Conservation (phyloP, 2,329 filamentous ascomycete genomes). For the Diaporthe australafricana region DNA sequence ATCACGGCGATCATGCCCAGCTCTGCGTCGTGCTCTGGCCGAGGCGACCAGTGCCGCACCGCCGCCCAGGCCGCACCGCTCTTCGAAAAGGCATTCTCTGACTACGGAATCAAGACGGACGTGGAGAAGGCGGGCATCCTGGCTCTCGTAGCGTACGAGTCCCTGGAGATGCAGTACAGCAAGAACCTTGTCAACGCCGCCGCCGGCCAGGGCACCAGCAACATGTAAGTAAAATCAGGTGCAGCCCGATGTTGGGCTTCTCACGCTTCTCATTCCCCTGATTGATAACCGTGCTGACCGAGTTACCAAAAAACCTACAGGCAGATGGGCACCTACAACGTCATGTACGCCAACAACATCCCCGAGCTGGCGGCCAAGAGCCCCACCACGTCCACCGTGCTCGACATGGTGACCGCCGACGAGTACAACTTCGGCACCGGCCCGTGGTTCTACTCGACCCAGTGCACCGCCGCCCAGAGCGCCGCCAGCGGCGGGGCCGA, state of each 20-base stretch:
- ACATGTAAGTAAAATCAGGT: constrained; percentile 46
- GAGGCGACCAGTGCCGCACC: constrained; percentile 71
- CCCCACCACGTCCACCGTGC: constrained; percentile 50
- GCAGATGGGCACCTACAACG: constrained; percentile 54
- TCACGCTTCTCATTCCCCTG: not conserved
- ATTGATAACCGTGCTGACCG: constrained; percentile 2
- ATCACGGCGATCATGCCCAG: constrained; percentile 68
- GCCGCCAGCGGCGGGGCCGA: constrained; percentile 53
- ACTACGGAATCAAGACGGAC: constrained; percentile 65
- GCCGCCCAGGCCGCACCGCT: constrained; percentile 69
- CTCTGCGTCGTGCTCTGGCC: constrained; percentile 64
- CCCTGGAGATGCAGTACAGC: constrained; percentile 76
- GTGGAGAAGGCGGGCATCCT: constrained; percentile 77
- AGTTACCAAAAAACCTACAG: constrained; percentile 2
- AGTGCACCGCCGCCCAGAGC: constrained; percentile 53
- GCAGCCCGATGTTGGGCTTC: too few species aligned
- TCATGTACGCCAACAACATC: constrained; percentile 59
- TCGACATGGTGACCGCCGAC: constrained; percentile 59
- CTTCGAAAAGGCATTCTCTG: constrained; percentile 66
- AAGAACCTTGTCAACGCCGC: constrained; percentile 67
- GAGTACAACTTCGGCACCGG: constrained; percentile 66
- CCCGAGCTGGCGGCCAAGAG: constrained; percentile 48
- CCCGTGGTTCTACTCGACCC: constrained; percentile 61
- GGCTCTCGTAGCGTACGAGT: constrained; percentile 79
- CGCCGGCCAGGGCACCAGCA: constrained; percentile 70